A percentile compares a stretch with the other conserved stretches of the same genome.
phyloP scores from a whole-genome alignment of 225 moss, liverwort and hornwort genomes.

The Neckera pumila region DNA sequence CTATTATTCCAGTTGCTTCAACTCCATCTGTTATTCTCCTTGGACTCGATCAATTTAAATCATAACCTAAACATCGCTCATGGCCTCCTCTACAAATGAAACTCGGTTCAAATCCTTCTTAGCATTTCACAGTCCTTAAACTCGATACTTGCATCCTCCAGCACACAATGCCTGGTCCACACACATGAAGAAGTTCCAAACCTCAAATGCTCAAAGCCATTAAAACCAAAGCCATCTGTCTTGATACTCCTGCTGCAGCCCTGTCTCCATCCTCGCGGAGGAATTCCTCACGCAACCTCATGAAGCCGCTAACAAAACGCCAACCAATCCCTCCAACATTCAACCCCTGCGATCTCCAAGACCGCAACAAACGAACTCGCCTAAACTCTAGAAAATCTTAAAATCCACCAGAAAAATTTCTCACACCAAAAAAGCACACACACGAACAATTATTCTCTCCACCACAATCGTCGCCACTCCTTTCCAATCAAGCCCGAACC shows the following conservation, averaged over 20 bases:
- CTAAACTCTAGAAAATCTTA: neutral
- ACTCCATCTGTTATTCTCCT: neutral
- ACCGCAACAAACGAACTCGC: neutral
- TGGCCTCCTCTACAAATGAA: neutral
- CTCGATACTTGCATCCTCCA: neutral
- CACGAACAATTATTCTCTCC: neutral
- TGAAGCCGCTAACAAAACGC: neutral
- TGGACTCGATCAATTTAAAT: neutral
- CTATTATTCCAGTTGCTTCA: neutral
- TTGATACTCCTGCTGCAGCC: neutral
- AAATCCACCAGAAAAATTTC: neutral
- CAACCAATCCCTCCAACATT: neutral
- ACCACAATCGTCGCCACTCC: neutral
- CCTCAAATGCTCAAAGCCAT: neutral
- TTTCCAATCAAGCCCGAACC: neutral
- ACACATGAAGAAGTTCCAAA: neutral
- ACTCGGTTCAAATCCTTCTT: neutral
- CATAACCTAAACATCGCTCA: slow-evolving; percentile 4
- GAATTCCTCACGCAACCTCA: neutral
- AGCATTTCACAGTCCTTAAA: neutral
- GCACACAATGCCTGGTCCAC: neutral
- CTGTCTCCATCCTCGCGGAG: neutral
- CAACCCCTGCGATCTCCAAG: neutral
- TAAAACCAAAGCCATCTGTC: neutral
- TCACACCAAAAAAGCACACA: neutral